Base-by-base conservation (phyloP, 441 rosid species). In the Adansonia madagascariensis region DNA sequence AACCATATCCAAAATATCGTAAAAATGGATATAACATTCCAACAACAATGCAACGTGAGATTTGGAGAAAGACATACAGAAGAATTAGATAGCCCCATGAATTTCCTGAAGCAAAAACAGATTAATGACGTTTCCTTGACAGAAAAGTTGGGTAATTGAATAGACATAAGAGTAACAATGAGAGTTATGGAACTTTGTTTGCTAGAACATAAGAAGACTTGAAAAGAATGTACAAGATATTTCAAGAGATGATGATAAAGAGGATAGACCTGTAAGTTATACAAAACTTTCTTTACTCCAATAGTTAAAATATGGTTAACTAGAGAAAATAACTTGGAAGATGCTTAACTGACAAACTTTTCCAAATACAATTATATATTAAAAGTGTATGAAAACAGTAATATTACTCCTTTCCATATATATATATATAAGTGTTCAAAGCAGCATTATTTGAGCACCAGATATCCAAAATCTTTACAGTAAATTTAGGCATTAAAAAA, bases 41-140 rank as follows among this genome's bases (percentile, higher is more conserved):
- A 82, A 95, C 97, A 80, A 92, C 98, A 62, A 88, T 78, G 35
- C 81, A 78, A 71, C 97, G 97, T 4, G 98, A 88, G 67, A 82
- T 72, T 84, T 87, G 98, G 79, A 95, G 86, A 83, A 86, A 89
- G 59, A 85, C 9, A 71, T 92, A 95, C 27, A 93, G 91, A 72
- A 95, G 94, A 86, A 90, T 71, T 17, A 95, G 89, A 85, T 87
- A 89, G 50, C 91, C 91, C 99, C 99, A 95, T 3, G 97, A 75
- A 80, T 74, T 17, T 79, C 88, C 97, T 90, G 90, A 77, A 80
- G 83, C 76, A 75, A 77, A 76, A 71, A 14, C 6, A 71, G 20
- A 67, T 56, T 50, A 18, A 66, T 46, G 22, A 61, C 24, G 57
- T 46, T 74, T 39, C 53, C n/a, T 41, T 2, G 7, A 44, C 47